Percentiles rank a stretch among this genome's conserved stretches.
phyloP scores from a whole-genome alignment of 129 eudicot species.

The Ambrosia trifida region DNA sequence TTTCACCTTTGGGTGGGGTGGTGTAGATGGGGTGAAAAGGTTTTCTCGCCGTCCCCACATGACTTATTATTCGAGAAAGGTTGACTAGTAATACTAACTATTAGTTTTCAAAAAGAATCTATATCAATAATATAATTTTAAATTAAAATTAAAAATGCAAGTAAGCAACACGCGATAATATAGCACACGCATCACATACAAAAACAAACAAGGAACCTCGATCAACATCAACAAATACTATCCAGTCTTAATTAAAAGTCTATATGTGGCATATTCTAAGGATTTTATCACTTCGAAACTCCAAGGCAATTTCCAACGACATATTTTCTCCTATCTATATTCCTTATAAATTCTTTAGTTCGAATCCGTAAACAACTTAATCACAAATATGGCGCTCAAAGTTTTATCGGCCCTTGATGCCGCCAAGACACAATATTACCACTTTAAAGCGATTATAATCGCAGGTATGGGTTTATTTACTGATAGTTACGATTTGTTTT shows the following conservation, averaged over 20 bases:
- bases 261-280: constrained; percentile 24
- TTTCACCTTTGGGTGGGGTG: too few species aligned
- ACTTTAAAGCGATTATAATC: constrained; percentile 53
- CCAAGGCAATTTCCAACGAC: constrained; percentile 23
- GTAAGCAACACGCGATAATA: not conserved
- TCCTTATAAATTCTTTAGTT: constrained; percentile 17
- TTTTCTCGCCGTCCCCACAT: too few species aligned
- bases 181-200: constrained; percentile 6
- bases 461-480: constrained; percentile 65
- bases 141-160: not conserved
- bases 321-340: not conserved
- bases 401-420: constrained; percentile 49
- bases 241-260: constrained; percentile 7
- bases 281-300: constrained; percentile 25
- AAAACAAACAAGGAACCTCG: constrained; percentile 7
- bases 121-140: not conserved
- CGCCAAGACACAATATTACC: constrained; percentile 51
- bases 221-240: constrained; percentile 7
- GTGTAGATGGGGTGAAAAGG: too few species aligned
- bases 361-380: not conserved
- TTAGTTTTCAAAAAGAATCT: too few species aligned
- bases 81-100: too few species aligned
- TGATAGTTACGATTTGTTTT: constrained; percentile 56
- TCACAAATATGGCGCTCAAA: constrained; percentile 26
- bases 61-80: too few species aligned